Base-by-base conservation (phyloP, 257 asterid species). In the Plantago major region DNA sequence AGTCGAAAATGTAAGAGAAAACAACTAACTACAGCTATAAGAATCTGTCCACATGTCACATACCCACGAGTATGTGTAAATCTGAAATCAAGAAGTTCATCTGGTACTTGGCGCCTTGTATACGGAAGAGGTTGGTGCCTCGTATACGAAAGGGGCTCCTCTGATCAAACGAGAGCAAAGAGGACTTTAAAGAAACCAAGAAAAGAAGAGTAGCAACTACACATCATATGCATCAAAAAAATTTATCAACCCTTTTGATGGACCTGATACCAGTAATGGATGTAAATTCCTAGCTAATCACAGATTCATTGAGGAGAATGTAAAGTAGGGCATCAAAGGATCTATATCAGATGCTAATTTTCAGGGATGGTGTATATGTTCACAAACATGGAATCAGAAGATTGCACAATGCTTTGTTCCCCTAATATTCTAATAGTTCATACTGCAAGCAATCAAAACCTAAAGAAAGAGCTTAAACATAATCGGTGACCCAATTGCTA, bases 61-160 rank as follows among this genome's bases (percentile, higher is more conserved):
- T 79, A 84, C 90, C 94, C 78, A 72, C 69, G 74, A 53, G 42
- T 58, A 65, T 85, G 83, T 58, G 91, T 37, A 49, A 62, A 58
- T 74, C 62, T 13, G 55, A 62, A 46, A 54, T 72, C 70, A 26
- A 64, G 70, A 61, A 68, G 56, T 58, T 72, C 67, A 55, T 47
- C 65, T 46, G 67, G 26, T 46, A 28, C 72, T 66, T 59, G 72
- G 70, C 59, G 80, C 69, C 76, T 71, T 65, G 67, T 46, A 70
- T 67, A 64, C 28, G 74, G 72, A 40, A 47, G 44, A 44, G 73
- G 78, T 28, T 53, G 72, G 70, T 59, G 80, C 69, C 76, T 71
- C 63, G 67, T 46, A 70, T 67, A 66, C 26, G 74, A 70, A 40
- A 47, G 44, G 44, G 73, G 2, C 42, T 53, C 58, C 42, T 58